Conservation (phyloP, 805 yeast species). For the Cyberlindnera amylophila region DNA sequence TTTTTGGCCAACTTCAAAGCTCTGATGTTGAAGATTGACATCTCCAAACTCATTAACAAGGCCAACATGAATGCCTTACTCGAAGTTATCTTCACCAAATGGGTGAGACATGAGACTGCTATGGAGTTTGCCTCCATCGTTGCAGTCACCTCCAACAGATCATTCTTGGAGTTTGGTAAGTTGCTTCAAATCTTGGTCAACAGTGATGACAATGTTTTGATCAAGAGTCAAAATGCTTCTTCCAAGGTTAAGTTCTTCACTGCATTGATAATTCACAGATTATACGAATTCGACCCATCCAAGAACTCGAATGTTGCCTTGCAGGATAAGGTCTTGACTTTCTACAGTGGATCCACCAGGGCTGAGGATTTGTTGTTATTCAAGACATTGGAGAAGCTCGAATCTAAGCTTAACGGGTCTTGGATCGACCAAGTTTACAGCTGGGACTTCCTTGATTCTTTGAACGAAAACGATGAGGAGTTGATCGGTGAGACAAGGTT, state of each 20-base stretch:
- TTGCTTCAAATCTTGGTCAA: conserved; percentile 62
- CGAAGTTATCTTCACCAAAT: conserved; percentile 53
- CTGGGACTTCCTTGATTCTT: conserved; percentile 58
- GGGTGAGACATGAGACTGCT: conserved; percentile 41
- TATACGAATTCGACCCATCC: conserved; percentile 46
- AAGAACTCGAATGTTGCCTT: conserved; percentile 44
- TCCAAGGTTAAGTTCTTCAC: conserved; percentile 37
- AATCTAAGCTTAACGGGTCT: conserved; percentile 45
- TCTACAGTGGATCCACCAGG: conserved; percentile 61
- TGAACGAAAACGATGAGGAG: conserved; percentile 39
- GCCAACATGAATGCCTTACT: conserved; percentile 57
- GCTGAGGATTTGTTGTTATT: conserved; percentile 63
- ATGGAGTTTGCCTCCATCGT: conserved; percentile 43
- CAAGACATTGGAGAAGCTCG: conserved; percentile 52
- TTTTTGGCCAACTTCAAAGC: conserved; percentile 34
- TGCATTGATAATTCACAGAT: conserved; percentile 41
- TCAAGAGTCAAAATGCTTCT: conserved; percentile 25
- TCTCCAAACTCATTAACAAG: conserved; percentile 41
- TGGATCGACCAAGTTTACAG: conserved; percentile 63
- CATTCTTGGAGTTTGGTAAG: conserved; percentile 41
- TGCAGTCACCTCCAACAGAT: conserved; percentile 35
- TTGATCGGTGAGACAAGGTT: conserved; percentile 45
- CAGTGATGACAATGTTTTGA: conserved; percentile 41
- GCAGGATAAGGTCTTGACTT: conserved; percentile 45
- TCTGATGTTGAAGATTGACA: conserved; percentile 28